Conservation (phyloP, 768 basidiomycete species). For the Goffeauzyma gilvescens region DNA sequence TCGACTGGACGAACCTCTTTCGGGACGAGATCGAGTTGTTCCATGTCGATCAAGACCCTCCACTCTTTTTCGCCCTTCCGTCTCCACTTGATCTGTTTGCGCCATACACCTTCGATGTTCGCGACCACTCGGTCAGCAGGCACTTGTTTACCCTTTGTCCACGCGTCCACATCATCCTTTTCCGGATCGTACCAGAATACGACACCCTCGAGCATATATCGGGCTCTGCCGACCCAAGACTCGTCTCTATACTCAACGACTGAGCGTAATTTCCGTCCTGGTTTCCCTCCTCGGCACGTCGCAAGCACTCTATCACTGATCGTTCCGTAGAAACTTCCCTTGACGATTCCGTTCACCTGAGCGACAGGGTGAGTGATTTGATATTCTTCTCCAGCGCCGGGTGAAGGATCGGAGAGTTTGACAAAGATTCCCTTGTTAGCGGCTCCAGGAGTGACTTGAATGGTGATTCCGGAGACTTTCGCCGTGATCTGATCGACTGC, state of each 20-base stretch:
- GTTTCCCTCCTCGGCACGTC: conserved; percentile 54
- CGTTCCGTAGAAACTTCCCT: conserved; percentile 81
- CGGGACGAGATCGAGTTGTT: conserved; percentile 49
- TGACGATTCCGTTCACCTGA: conserved; percentile 72
- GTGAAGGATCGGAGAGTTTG: conserved; percentile 47
- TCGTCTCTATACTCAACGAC: conserved; percentile 94
- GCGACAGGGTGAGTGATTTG: conserved; percentile 79
- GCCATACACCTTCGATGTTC: conserved; percentile 75
- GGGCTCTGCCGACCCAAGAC: conserved; percentile 81
- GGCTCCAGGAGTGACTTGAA: conserved; percentile 43
- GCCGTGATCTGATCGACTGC: conserved; percentile 84
- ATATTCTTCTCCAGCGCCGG: conserved; percentile 60
- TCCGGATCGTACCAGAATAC: conserved; percentile 61
- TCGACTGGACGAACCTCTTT: conserved; percentile 68
- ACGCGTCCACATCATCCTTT: conserved; percentile 34
- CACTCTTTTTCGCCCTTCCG: conserved; percentile 39
- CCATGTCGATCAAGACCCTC: conserved; percentile 55
- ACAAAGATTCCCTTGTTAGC: conserved; percentile 80
- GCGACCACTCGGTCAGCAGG: conserved; percentile 59
- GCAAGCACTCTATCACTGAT: conserved; percentile 35
- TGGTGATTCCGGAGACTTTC: conserved; percentile 63
- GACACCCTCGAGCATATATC: conserved; percentile 70
- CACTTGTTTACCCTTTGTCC: conserved; percentile 58
- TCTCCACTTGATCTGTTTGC: conserved; percentile 61
- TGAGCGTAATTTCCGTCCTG: conserved; percentile 45